Base-by-base conservation (phyloP, 2,329 filamentous ascomycete species). In the Teratosphaeriaceae sp. region DNA sequence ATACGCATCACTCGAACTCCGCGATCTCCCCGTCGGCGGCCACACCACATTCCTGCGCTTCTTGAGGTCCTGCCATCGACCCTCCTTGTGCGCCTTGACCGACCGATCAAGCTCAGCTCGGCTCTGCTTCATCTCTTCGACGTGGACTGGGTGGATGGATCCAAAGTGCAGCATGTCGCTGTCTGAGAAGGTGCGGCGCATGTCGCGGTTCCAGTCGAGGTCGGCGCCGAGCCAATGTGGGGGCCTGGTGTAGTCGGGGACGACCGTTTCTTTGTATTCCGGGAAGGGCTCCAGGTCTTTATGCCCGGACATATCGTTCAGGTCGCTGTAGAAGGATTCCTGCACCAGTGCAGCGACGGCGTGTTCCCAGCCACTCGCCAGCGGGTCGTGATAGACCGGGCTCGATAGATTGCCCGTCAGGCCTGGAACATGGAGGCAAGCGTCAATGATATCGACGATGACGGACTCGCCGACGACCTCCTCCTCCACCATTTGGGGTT, bases 381-480 rank as follows among this genome's bases (percentile, higher is more conserved):
- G 24, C 5, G 37, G 22, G 11, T 6, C 12, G 13, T 22, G 16
- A 9, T 12, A 27, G 5, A 20, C 9, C 3, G 22, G 22, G 13
- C 13, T 22, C 8, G n/a, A 15, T 3, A 39, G 6, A 19, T 27
- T 39, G 24, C 37, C 24, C 13, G 11, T 29, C n/a, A 20, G 13
- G 22, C 24, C 37, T 8, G 24, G 24, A 9, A 39, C 24, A n/a
- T 30, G 12, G 30, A 46, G 38, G 26, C 39, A 38, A 1, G 43
- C 46, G 18, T 51, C 48, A 23, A 51, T 38, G n/a, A 51, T 34
- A 18, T 51, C 48, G 13, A 30, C 30, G 24, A 48, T 37, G 24
- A 46, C 38, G n/a, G 40, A 44, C 16, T 51, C 46, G 26, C 46
- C 39, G 21, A n/a, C n/a, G n/a, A n/a, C n/a, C n/a, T n/a, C n/a